Conservation (phyloP, 2,329 filamentous ascomycete species). For the Colletotrichum chlorophyti region DNA sequence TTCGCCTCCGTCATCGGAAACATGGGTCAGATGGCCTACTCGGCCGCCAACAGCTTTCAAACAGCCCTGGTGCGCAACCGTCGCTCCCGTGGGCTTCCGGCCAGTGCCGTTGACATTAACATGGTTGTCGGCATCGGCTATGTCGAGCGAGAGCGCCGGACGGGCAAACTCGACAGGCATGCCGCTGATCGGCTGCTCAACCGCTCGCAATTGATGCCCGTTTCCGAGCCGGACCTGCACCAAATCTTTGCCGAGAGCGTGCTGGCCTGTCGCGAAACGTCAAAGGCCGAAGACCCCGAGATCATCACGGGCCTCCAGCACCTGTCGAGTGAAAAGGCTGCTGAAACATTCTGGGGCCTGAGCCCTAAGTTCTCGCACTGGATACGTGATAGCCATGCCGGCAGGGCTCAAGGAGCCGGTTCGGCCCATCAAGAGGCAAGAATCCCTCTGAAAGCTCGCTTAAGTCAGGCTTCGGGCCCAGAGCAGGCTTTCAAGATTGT, state of each 20-base stretch:
- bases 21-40: constrained; percentile 49
- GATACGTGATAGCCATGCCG: background rate
- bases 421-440: background rate
- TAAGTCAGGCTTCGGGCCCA: background rate
- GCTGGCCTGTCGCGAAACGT: constrained; percentile 36
- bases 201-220: constrained; percentile 9
- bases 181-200: background rate
- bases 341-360: background rate
- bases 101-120: constrained; percentile 44
- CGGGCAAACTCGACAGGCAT: background rate
- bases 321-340: background rate
- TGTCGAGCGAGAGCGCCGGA: constrained; percentile 33
- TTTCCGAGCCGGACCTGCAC: constrained; percentile 42
- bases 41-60: constrained; percentile 52
- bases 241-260: constrained; percentile 50
- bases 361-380: background rate
- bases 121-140: constrained; percentile 49
- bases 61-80: constrained; percentile 41
- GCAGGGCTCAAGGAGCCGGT: background rate
- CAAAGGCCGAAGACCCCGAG: background rate
- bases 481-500: background rate
- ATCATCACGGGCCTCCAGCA: constrained; percentile 13
- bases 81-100: constrained; percentile 42
- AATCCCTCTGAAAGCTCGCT: background rate
- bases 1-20: constrained; percentile 36